These are phyloP conservation scores for Boletellus emodensis DNA, from an alignment of 768 basidiomycete genomes.

Conservation along the genomic window DNA sequence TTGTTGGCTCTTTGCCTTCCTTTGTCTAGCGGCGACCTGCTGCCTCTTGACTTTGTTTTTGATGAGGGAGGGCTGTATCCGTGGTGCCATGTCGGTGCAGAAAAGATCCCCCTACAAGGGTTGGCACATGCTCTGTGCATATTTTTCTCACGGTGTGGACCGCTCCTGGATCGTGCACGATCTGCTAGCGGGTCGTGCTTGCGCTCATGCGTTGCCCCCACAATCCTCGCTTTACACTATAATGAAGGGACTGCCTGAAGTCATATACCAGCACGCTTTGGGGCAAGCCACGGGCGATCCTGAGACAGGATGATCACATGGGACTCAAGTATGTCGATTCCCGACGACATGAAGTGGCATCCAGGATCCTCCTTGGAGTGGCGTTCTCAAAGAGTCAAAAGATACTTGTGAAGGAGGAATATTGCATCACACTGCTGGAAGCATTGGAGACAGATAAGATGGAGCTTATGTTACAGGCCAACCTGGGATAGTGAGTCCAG, in stretches of 20 bases:
- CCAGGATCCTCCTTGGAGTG: not conserved
- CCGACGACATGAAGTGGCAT: not conserved
- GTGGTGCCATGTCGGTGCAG: constrained; percentile 45
- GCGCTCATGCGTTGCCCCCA: no score
- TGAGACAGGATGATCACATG: no score
- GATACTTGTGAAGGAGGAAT: not conserved
- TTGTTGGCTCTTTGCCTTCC: constrained; percentile 71
- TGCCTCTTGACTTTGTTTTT: constrained; percentile 89
- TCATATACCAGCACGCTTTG: no score
- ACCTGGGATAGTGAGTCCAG: not conserved
- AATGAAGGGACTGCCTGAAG: no score
- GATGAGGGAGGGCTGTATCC: constrained; percentile 65
- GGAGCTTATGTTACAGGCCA: no score
- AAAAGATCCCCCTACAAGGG: not conserved
- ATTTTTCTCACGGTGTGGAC: no score
- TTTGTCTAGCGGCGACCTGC: constrained; percentile 66
- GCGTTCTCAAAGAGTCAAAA: not conserved
- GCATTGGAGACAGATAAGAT: not conserved
- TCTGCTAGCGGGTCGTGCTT: no score
- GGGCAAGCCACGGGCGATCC: no score
- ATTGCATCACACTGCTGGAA: not conserved
- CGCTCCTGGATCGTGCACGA: no score
- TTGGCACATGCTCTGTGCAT: no score
- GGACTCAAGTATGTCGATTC: not conserved
- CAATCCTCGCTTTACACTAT: no score